phyloP scores from a whole-genome alignment of 1,139 yeast genomes.

The Pichia inconspicua region DNA sequence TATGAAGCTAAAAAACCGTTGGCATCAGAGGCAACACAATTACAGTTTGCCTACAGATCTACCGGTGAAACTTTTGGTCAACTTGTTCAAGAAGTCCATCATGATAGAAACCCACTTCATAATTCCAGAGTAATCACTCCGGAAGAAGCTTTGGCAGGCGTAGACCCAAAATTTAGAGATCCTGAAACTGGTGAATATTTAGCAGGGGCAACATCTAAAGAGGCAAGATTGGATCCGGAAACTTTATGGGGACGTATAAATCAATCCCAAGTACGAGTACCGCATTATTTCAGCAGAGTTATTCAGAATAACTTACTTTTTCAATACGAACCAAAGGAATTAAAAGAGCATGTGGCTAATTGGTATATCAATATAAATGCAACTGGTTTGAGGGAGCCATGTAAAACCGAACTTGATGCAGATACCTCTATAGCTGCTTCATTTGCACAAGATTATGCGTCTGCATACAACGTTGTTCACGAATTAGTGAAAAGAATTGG shows the following conservation, averaged over 20 bases:
- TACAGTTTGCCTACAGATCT: conserved; percentile 23
- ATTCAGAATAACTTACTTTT: conserved; percentile 55
- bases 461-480: conserved; percentile 54
- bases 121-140: conserved; percentile 29
- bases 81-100: conserved; percentile 35
- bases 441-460: conserved; percentile 80
- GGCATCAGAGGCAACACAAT: conserved; percentile 16
- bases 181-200: conserved; percentile 24
- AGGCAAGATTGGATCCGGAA: conserved; percentile 45
- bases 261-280: conserved; percentile 40
- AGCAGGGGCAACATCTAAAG: conserved; percentile 38
- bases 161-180: conserved; percentile 26
- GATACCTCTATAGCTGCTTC: conserved; percentile 79
- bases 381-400: conserved; percentile 42
- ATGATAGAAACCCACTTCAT: conserved; percentile 26
- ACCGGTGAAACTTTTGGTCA: conserved; percentile 35
- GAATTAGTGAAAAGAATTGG: conserved; percentile 58
- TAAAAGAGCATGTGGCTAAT: conserved; percentile 49
- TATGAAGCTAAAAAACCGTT: conserved; percentile 15
- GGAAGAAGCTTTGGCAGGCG: conserved; percentile 23
- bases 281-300: conserved; percentile 43
- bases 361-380: conserved; percentile 43
- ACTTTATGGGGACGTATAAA: conserved; percentile 44
- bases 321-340: conserved; percentile 44
- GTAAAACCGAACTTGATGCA: conserved; percentile 52